phyloP scores from a whole-genome alignment of 352 stramenopile genomes.

The Pythium rishiriense region DNA sequence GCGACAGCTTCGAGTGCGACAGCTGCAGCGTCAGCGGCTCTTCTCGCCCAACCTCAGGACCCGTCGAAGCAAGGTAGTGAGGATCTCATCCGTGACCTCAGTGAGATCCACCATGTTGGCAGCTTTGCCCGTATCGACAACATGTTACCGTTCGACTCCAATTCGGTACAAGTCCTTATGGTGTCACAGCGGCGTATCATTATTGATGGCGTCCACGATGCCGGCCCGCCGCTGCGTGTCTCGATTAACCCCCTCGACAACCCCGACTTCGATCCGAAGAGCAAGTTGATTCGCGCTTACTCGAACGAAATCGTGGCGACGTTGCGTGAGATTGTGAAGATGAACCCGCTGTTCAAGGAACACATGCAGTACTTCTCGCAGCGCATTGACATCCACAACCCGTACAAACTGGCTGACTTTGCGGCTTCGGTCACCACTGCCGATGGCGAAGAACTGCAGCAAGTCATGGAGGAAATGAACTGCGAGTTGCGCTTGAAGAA shows the following conservation, averaged over 20 bases:
- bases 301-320: conserved; percentile 98
- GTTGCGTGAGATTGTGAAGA: conserved; percentile 95
- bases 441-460: conserved; percentile 91
- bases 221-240: conserved; percentile 57
- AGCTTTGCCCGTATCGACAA: conserved; percentile 97
- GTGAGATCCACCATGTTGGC: conserved; percentile 94
- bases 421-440: conserved; percentile 94
- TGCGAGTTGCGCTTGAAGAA: conserved; percentile 95
- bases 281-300: conserved; percentile 93
- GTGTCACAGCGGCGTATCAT: conserved; percentile 88
- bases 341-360: conserved; percentile 98
- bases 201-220: conserved; percentile 74
- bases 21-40: conserved; percentile 6
- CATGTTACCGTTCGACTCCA: conserved; percentile 78
- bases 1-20: conserved; percentile 10
- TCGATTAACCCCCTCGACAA: conserved; percentile 79
- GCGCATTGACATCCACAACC: conserved; percentile 94
- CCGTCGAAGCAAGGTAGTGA: conserved; percentile 44
- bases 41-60: conserved; percentile 24
- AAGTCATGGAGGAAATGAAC: conserved; percentile 96
- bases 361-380: conserved; percentile 97
- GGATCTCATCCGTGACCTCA: conserved; percentile 92
- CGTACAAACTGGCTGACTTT: conserved; percentile 98
- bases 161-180: conserved; percentile 81
- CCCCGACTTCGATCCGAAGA: conserved; percentile 64